A percentile compares a stretch with the other conserved stretches of the same genome.
These are phyloP conservation scores for Pythium aristosporum DNA, from an alignment of 352 stramenopile genomes.

Conservation along the genomic window DNA sequence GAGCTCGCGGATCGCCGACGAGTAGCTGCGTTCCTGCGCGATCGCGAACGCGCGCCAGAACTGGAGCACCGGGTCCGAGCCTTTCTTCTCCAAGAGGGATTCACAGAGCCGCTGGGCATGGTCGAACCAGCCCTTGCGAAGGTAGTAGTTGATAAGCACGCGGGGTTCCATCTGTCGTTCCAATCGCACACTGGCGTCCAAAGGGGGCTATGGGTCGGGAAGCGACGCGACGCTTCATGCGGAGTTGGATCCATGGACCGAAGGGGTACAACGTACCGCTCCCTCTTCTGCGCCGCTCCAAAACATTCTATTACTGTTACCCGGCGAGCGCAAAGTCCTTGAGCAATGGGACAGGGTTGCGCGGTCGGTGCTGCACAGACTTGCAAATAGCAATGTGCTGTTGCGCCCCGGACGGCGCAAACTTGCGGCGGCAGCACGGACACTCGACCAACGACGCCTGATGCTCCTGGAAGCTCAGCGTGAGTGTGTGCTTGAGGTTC, in stretches of 20 bases:
- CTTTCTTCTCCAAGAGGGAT: conserved; percentile 76
- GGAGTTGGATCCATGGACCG: conserved; percentile 4
- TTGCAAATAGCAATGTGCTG: conserved; percentile 88
- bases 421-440: conserved; percentile 76
- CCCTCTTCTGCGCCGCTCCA: background rate
- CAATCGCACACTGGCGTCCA: background rate
- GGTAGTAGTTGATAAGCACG: conserved; percentile 87
- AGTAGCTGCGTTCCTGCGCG: conserved; percentile 71
- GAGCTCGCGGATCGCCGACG: conserved; percentile 82
- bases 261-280: background rate
- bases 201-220: background rate
- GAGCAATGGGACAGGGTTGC: conserved; percentile 66
- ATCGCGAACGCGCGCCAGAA: conserved; percentile 89
- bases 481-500: conserved; percentile 54
- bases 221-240: conserved; percentile 26
- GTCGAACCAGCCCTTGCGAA: conserved; percentile 86
- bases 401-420: conserved; percentile 76
- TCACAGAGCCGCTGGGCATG: conserved; percentile 85
- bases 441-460: conserved; percentile 80
- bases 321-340: conserved; percentile 68
- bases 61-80: conserved; percentile 70
- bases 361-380: conserved; percentile 74
- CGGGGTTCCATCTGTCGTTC: conserved; percentile 45
- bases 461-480: conserved; percentile 73
- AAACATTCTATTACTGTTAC: conserved; percentile 25